Base-by-base conservation (phyloP, 768 basidiomycete species). In the Paxillus ammoniavirescens region DNA sequence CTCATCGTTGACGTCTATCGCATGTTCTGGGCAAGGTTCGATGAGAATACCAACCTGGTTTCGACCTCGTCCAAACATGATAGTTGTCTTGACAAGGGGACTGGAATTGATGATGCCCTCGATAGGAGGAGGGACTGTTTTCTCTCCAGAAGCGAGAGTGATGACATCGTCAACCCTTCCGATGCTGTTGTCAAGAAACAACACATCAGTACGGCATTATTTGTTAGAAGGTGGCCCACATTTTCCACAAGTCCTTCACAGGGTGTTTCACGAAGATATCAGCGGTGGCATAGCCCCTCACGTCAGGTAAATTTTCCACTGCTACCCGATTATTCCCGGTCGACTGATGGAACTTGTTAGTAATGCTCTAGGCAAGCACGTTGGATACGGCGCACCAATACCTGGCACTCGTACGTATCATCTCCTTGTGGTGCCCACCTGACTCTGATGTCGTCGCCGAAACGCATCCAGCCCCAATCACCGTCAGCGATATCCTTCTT, bases 211-310 rank as follows among this genome's bases (percentile, higher is more conserved):
- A 54, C 2, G 64, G 66, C 2, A 68, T 61, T 0, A 60, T 28
- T 65, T 23, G 44, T 45, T n/a, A 5, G 15, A n/a, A 13, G 21
- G 5, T 8, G 12, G 10, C 55, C 9, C 47, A 77, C 75, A 77
- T 68, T 57, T 70, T 75, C 74, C 75, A 81, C 28, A 74, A 30
- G 1, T 69, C 58, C 26, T 72, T 75, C 0, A 73, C 73, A 0
- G 80, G 79, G 54, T 81, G 80, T 23, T 61, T 69, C 12, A 71
- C 54, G 49, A 74, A 76, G 4, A 81, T 53, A 61, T 79, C 79
- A 1, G 72, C 69, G 0, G 74, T 77, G 0, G 72, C 75, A 47
- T 77, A 55, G 1, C 59, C 59, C 14, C 73, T 58, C 0, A 62
- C 64, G 42, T 77, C 70, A 2, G 54, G 48, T 8, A 73, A 21